Evolutionary conservation across 257 asterid genomes (phyloP).

Genomic region (Catharanthus roseus): DNA sequence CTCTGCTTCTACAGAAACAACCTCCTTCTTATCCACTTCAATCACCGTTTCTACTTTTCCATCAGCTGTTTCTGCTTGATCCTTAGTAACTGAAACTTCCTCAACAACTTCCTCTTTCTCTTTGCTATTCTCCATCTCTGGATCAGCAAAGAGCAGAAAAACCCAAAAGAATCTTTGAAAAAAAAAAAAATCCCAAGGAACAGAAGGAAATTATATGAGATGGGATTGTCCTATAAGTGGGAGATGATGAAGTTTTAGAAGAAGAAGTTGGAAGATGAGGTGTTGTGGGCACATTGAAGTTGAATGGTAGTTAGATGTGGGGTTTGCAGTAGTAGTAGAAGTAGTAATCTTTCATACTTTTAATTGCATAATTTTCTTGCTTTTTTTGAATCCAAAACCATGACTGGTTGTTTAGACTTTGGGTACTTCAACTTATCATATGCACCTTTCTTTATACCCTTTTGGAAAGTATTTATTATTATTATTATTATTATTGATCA

Average conservation of each 20-base stretch:
- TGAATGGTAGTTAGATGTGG: slow-evolving; percentile 13
- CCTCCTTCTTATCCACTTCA: slow-evolving; percentile 4
- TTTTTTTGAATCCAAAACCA: neutral
- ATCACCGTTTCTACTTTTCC: neutral
- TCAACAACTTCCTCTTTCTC: neutral
- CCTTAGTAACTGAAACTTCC: neutral
- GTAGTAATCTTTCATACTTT: neutral
- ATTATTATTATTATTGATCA: too few species aligned
- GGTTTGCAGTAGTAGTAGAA: neutral
- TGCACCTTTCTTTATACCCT: too few species aligned
- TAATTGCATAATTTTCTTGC: neutral
- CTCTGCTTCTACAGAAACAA: neutral
- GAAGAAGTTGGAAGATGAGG: slow-evolving; percentile 1
- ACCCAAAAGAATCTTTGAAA: neutral
- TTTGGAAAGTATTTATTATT: too few species aligned
- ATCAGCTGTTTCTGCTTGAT: neutral
- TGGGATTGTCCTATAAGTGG: neutral
- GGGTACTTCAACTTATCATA: too few species aligned
- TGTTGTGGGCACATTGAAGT: slow-evolving; percentile 7
- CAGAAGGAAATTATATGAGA: neutral
- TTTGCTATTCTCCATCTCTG: neutral
- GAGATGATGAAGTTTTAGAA: neutral
- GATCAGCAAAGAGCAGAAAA: neutral
- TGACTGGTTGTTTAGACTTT: neutral
- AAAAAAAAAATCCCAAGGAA: neutral